Evolutionary conservation across 108 stramenopile genomes (phyloP).

Genomic region (Skeletonema tropicum): DNA sequence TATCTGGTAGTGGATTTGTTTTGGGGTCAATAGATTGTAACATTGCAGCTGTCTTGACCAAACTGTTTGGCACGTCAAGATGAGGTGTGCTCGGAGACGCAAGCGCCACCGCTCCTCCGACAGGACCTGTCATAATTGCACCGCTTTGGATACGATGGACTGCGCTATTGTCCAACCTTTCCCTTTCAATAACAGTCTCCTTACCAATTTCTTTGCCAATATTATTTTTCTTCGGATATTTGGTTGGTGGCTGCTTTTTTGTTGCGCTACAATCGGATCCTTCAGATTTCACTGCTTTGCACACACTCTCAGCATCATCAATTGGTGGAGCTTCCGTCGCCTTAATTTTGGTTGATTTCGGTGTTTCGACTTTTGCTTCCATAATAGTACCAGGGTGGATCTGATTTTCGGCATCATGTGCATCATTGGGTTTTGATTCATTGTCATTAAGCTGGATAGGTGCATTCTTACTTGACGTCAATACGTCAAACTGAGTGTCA

Average conservation of each 20-base stretch:
- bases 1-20: conserved; percentile 24
- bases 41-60: conserved; percentile 25
- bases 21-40: conserved; percentile 19
- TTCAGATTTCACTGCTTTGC: neutral
- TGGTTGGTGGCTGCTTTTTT: neutral
- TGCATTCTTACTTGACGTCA: neutral
- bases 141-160: conserved; percentile 28
- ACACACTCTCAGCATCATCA: neutral
- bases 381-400: neutral
- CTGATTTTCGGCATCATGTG: neutral
- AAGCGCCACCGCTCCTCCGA: conserved; percentile 4
- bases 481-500: conserved; percentile 16
- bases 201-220: neutral
- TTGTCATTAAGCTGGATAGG: neutral
- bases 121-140: conserved; percentile 35
- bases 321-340: neutral
- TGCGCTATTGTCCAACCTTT: conserved; percentile 19
- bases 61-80: conserved; percentile 8
- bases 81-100: neutral
- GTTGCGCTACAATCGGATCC: neutral
- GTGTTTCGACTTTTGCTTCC: neutral
- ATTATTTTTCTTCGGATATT: neutral
- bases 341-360: conserved; percentile 10
- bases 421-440: neutral
- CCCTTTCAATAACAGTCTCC: conserved; percentile 10